phyloP scores from a whole-genome alignment of 1,284 basidiomycete species.

The Boletus sp. region DNA sequence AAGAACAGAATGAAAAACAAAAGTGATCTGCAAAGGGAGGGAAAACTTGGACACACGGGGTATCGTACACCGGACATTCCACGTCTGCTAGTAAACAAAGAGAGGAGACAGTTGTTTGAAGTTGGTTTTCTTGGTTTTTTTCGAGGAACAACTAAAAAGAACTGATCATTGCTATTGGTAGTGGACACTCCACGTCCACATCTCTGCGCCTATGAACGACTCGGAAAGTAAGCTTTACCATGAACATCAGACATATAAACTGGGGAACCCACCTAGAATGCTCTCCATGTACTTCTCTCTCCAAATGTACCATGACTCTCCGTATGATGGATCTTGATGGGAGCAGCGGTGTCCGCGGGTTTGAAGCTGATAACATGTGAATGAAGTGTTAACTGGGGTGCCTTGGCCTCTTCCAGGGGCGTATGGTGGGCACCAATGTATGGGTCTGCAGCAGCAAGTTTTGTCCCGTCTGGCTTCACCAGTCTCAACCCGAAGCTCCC shows the following conservation, averaged over 20 bases:
- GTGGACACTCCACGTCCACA: not conserved
- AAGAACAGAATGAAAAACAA: not conserved
- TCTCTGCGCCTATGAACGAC: not conserved
- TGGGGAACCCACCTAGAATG: not conserved
- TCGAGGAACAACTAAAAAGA: not conserved
- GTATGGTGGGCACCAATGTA: not conserved
- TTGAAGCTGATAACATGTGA: constrained; percentile 8
- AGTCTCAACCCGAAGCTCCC: constrained; percentile 14
- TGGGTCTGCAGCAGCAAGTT: constrained; percentile 2
- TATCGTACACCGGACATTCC: not conserved
- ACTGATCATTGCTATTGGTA: not conserved
- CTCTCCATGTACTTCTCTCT: not conserved
- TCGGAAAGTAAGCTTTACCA: not conserved
- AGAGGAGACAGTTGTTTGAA: not conserved
- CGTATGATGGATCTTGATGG: not conserved
- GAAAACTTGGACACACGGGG: not conserved
- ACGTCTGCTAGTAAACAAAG: not conserved
- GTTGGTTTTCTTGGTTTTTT: not conserved
- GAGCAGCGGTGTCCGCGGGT: not conserved
- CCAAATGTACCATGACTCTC: constrained; percentile 5
- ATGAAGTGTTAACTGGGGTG: constrained; percentile 6
- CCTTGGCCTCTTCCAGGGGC: not conserved
- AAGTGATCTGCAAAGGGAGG: not conserved
- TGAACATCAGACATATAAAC: not conserved
- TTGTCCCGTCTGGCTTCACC: constrained; percentile 18